Percentiles rank a stretch among this genome's conserved stretches.
phyloP scores from a whole-genome alignment of 208 protist species.

The Trypanosoma conorhini region DNA sequence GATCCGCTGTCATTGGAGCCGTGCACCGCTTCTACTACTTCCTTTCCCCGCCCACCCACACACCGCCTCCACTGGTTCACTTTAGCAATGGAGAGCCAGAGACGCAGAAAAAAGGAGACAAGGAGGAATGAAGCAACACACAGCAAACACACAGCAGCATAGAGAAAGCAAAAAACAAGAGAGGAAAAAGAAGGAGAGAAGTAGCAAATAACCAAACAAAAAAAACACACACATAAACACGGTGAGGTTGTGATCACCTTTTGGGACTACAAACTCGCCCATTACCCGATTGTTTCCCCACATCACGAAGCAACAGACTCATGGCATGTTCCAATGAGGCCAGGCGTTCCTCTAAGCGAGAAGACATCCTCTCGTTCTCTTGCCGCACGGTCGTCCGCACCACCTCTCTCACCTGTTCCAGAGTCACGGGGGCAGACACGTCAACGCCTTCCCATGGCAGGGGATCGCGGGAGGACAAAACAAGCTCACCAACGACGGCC shows the following conservation, averaged over 20 bases:
- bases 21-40: background rate
- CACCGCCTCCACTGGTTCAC: background rate
- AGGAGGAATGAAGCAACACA: background rate
- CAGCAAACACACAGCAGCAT: background rate
- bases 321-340: constrained; percentile 25
- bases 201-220: constrained; percentile 1
- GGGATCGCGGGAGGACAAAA: constrained; percentile 6
- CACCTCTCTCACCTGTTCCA: constrained; percentile 6
- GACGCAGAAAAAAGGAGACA: too few relatives aligned
- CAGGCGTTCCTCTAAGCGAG: constrained; percentile 26
- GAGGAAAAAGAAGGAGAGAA: too few relatives aligned
- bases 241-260: background rate
- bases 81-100: too few relatives aligned
- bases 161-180: constrained; percentile 1
- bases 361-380: constrained; percentile 23
- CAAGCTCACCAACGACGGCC: constrained; percentile 11
- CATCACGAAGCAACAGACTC: constrained; percentile 1
- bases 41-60: constrained; percentile 1
- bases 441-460: constrained; percentile 3
- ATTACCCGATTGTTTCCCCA: background rate
- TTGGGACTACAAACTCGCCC: background rate
- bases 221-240: constrained; percentile 4
- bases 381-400: constrained; percentile 28
- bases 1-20: constrained; percentile 8
- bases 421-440: background rate